A percentile compares a stretch with the other conserved stretches of the same genome.
These are phyloP conservation scores for Triglochin maritima DNA, from an alignment of 106 monocot species.

Conservation along the genomic window DNA sequence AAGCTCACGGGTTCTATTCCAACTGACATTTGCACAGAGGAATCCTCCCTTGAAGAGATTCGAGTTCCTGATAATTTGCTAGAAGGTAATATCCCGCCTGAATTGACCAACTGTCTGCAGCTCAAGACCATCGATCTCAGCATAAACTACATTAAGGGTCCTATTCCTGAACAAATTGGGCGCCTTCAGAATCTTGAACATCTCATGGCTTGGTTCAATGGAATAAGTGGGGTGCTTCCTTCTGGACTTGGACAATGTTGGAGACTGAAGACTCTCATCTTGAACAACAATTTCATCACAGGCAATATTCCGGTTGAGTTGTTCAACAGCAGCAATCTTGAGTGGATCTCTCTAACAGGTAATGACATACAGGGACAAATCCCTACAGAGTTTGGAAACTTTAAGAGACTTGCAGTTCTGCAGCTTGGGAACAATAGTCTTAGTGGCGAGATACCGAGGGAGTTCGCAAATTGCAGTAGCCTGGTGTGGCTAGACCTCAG, in stretches of 20 bases:
- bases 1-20: slow-evolving; percentile 37
- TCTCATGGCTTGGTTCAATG: slow-evolving; percentile 69
- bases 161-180: slow-evolving; percentile 33
- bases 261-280: slow-evolving; percentile 58
- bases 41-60: slow-evolving; percentile 53
- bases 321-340: slow-evolving; percentile 49
- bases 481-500: slow-evolving; percentile 79
- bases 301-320: slow-evolving; percentile 47
- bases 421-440: slow-evolving; percentile 77
- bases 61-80: slow-evolving; percentile 58
- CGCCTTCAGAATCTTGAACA: slow-evolving; percentile 44
- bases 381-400: slow-evolving; percentile 39
- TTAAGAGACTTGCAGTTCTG: slow-evolving; percentile 51
- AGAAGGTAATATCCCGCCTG: slow-evolving; percentile 36
- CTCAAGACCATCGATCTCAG: slow-evolving; percentile 54
- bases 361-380: slow-evolving; percentile 44
- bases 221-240: slow-evolving; percentile 45
- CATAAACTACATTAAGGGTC: slow-evolving; percentile 53
- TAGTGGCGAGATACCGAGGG: slow-evolving; percentile 46
- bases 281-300: slow-evolving; percentile 66
- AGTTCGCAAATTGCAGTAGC: slow-evolving; percentile 68
- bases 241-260: slow-evolving; percentile 49
- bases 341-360: slow-evolving; percentile 74
- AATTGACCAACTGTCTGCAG: slow-evolving; percentile 32
- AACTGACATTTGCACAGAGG: slow-evolving; percentile 27